These are phyloP conservation scores for Elsinoe fawcettii DNA, from an alignment of 2,329 filamentous ascomycete species.

Conservation along the genomic window DNA sequence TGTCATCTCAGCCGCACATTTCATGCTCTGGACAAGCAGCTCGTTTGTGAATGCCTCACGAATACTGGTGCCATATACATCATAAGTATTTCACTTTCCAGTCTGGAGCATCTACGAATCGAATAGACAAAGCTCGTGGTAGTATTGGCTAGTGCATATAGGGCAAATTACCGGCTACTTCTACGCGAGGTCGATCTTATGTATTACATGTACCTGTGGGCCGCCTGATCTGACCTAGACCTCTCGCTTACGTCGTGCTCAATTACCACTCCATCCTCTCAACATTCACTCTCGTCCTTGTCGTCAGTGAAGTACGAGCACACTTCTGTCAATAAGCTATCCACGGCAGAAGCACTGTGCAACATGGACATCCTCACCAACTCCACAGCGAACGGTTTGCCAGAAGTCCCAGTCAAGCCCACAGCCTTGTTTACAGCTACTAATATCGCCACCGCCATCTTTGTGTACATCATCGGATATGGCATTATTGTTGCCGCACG, in stretches of 20 bases:
- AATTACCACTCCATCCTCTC: no score
- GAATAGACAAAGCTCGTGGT: background rate
- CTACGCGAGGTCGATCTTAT: background rate
- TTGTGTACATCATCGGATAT: background rate
- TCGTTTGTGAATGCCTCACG: background rate
- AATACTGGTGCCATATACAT: background rate
- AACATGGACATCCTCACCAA: constrained; percentile 9
- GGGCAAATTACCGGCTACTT: background rate
- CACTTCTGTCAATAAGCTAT: background rate
- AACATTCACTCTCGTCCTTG: no score
- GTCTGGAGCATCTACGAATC: no score
- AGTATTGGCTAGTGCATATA: background rate
- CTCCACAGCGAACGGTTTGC: background rate
- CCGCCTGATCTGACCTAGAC: background rate
- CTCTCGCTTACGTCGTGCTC: background rate
- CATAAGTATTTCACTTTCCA: background rate
- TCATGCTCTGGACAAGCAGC: background rate
- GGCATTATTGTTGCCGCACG: background rate
- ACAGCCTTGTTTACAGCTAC: background rate
- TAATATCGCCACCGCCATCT: background rate
- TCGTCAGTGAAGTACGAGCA: no score
- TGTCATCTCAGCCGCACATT: background rate
- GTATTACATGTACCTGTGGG: background rate
- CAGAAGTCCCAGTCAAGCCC: constrained; percentile 4
- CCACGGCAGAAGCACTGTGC: background rate